A percentile compares a stretch with the other conserved stretches of the same genome.
Evolutionary conservation across 805 yeast species (phyloP).

Genomic region (Kazachstania taianensis): DNA sequence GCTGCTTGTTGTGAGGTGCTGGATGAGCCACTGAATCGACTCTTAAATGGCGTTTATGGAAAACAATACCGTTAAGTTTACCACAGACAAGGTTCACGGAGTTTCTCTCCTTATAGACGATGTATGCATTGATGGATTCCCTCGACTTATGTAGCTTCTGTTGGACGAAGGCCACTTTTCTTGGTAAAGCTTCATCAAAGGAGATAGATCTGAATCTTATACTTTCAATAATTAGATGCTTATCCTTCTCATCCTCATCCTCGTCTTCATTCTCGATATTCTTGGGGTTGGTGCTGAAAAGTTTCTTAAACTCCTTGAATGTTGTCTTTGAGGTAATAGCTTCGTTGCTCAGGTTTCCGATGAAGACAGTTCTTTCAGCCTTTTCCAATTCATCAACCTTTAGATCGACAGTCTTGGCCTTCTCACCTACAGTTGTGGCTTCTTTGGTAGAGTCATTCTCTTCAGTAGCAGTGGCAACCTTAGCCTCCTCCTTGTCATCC

Average conservation of each 20-base stretch:
- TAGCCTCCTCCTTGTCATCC: conserved; percentile 11
- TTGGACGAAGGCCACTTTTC: conserved; percentile 82
- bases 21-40: conserved; percentile 95
- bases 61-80: conserved; percentile 54
- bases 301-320: conserved; percentile 53
- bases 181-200: conserved; percentile 75
- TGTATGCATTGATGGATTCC: conserved; percentile 79
- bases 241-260: conserved; percentile 7
- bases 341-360: conserved; percentile 68
- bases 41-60: conserved; percentile 67
- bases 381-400: conserved; percentile 67
- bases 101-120: conserved; percentile 58
- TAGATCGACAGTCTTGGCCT: conserved; percentile 44
- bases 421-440: conserved; percentile 19
- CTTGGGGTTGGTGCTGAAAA: conserved; percentile 33
- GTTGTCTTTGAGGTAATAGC: conserved; percentile 55
- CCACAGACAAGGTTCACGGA: conserved; percentile 29
- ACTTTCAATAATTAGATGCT: conserved; percentile 43
- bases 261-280: conserved; percentile 9
- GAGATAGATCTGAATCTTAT: conserved; percentile 89
- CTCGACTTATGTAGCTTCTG: conserved; percentile 67
- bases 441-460: conserved; percentile 11
- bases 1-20: conserved; percentile 67
- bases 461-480: conserved; percentile 6
- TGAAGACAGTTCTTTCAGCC: conserved; percentile 76